Evolutionary conservation across 2,329 filamentous ascomycete genomes (phyloP).

Genomic region (Westerdykella ornata): DNA sequence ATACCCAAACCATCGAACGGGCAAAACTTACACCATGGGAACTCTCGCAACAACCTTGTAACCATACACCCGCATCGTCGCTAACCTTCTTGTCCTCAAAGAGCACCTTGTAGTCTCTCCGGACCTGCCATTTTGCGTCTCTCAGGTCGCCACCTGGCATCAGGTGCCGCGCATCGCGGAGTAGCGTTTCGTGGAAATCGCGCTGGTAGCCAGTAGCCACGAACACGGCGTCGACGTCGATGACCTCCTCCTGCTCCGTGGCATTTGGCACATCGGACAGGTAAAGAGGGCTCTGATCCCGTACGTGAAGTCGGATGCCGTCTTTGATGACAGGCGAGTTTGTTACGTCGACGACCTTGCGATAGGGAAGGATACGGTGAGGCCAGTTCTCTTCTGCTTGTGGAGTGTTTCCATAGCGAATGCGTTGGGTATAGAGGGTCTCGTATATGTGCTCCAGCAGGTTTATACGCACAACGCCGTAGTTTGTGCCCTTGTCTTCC

Average conservation of each 20-base stretch:
- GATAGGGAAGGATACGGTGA: conserved; percentile 67
- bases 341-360: conserved; percentile 58
- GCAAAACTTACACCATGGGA: conserved; percentile 73
- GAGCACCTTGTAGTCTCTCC: conserved; percentile 70
- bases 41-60: conserved; percentile 89
- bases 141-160: conserved; percentile 49
- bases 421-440: conserved; percentile 76
- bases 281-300: conserved; percentile 41
- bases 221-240: conserved; percentile 75
- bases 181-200: conserved; percentile 69
- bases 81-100: conserved; percentile 63
- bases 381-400: conserved; percentile 67
- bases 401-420: conserved; percentile 52
- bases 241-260: conserved; percentile 47
- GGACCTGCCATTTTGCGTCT: conserved; percentile 56
- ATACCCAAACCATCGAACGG: neutral
- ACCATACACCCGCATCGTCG: conserved; percentile 72
- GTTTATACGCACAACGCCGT: conserved; percentile 85
- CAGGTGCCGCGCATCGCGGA: conserved; percentile 58
- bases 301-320: conserved; percentile 44
- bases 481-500: conserved; percentile 80
- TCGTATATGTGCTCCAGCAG: conserved; percentile 86
- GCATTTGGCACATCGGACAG: conserved; percentile 33
- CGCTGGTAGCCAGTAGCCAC: conserved; percentile 82
- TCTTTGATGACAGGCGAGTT: conserved; percentile 37